A percentile compares a stretch with the other conserved stretches of the same genome.
phyloP scores from a whole-genome alignment of 2,329 filamentous ascomycete species.

The Epicoccum nigrum region DNA sequence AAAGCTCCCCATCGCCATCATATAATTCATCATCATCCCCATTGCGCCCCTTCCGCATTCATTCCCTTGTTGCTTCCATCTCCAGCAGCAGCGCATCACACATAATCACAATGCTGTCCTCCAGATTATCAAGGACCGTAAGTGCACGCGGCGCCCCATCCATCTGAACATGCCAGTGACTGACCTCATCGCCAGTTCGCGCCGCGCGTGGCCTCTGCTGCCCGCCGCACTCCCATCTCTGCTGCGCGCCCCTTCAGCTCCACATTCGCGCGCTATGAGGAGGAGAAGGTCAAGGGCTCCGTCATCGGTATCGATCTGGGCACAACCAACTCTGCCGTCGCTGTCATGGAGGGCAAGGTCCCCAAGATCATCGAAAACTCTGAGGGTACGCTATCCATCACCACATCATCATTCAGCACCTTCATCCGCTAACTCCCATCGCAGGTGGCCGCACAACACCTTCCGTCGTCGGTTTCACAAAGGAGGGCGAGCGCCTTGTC shows the following conservation, averaged over 20 bases:
- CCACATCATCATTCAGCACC: conserved; percentile 2
- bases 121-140: conserved; percentile 51
- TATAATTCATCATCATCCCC: conserved; percentile 31
- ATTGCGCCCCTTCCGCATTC: conserved; percentile 26
- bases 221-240: conserved; percentile 68
- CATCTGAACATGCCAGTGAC: conserved; percentile 14
- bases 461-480: conserved; percentile 92
- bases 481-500: conserved; percentile 94
- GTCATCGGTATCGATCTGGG: conserved; percentile 99
- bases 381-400: conserved; percentile 67
- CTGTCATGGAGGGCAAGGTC: conserved; percentile 94
- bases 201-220: conserved; percentile 74
- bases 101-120: conserved; percentile 48
- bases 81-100: conserved; percentile 37
- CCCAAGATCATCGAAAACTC: conserved; percentile 98
- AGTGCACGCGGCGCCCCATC: conserved; percentile 23
- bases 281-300: conserved; percentile 87
- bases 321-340: conserved; percentile 97
- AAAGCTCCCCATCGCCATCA: conserved; percentile 38
- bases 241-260: conserved; percentile 75
- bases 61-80: conserved; percentile 38
- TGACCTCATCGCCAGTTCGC: conserved; percentile 56
- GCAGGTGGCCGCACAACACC: conserved; percentile 86
- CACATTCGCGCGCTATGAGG: conserved; percentile 73
- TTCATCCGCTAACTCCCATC: conserved; percentile 18